Base-by-base conservation (phyloP, 2,329 filamentous ascomycete species). In the Chaetomiaceae sp. region DNA sequence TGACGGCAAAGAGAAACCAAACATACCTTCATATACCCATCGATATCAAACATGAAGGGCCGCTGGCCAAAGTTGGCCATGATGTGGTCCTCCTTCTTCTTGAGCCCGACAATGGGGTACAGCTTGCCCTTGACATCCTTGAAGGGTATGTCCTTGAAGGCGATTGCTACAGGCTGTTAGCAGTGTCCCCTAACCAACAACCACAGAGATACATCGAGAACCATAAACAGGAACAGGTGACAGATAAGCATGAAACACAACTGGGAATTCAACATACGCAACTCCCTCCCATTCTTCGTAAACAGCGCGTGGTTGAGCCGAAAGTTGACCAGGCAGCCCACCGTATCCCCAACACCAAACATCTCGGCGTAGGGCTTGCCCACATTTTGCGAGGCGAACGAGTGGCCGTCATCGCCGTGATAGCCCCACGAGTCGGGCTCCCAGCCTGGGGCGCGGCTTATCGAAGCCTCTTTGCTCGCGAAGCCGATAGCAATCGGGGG, bases 1-100 rank as follows among this genome's bases (percentile, higher is more conserved):
- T n/a, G n/a, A 22, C 17, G 15, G 19, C 27, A n/a, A 44, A 19
- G 37, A 20, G 19, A 63, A 31, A 25, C 9, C 11, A 14, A 9
- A 72, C 80, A 64, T 78, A 88, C 88, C 75, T 80, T 80, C 74
- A 96, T 86, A 78, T 94, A 82, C 55, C 82, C 81, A 69, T 96
- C 89, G 62, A 99, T 97, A 68, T 96, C 89, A 71, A 87, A 99
- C 40, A 89, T 79, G 69, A 97, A 97, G 3, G 88, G 87, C 49
- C 79, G 81, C 69, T 86, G 82, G 43, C 84, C 84, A 71, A 88
- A 87, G 64, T 88, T 88, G 60, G 76, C 80, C 55, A 75, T 71
- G 54, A 87, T 67, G 60, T 82, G 76, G 63, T 87, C 84, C 40
- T 82, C 81, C 1, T 76, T 69, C 64, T 80, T 84, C 65, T 85